A percentile compares a stretch with the other conserved stretches of the same genome.
phyloP scores from a whole-genome alignment of 2,329 filamentous ascomycete species.

The Sclerotiophoma versabilis region DNA sequence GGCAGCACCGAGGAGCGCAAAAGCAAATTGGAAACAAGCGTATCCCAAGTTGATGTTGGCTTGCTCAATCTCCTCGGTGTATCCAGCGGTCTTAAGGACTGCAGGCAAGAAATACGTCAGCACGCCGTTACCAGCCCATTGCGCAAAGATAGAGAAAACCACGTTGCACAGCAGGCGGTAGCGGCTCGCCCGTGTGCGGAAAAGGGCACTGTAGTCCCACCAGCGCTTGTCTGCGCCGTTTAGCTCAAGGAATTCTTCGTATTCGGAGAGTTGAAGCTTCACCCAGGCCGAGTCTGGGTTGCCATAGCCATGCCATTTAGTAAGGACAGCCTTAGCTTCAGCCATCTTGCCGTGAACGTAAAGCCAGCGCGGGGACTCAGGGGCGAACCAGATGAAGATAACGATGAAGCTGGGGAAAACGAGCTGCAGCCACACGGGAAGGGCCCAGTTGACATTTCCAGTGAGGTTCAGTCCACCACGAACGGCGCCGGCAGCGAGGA shows the following conservation, averaged over 20 bases:
- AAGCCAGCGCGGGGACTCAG: conserved; percentile 63
- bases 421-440: conserved; percentile 45
- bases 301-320: conserved; percentile 64
- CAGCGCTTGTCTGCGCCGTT: conserved; percentile 37
- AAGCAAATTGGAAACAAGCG: neutral
- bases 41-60: neutral
- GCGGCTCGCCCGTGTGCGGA: conserved; percentile 57
- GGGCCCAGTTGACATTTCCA: conserved; percentile 59
- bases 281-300: conserved; percentile 44
- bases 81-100: neutral
- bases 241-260: conserved; percentile 36
- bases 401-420: conserved; percentile 51
- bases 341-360: conserved; percentile 62
- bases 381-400: conserved; percentile 59
- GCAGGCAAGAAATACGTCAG: conserved; percentile 16
- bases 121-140: conserved; percentile 53
- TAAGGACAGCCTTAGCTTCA: conserved; percentile 63
- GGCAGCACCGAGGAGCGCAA: neutral
- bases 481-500: conserved; percentile 58
- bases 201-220: conserved; percentile 38
- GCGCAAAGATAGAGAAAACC: conserved; percentile 61
- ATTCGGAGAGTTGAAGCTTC: conserved; percentile 47
- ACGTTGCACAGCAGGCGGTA: conserved; percentile 61
- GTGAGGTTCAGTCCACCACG: conserved; percentile 50
- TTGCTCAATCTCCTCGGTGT: neutral